Conservation (phyloP, 352 stramenopile genomes). For the Pythium aristosporum region DNA sequence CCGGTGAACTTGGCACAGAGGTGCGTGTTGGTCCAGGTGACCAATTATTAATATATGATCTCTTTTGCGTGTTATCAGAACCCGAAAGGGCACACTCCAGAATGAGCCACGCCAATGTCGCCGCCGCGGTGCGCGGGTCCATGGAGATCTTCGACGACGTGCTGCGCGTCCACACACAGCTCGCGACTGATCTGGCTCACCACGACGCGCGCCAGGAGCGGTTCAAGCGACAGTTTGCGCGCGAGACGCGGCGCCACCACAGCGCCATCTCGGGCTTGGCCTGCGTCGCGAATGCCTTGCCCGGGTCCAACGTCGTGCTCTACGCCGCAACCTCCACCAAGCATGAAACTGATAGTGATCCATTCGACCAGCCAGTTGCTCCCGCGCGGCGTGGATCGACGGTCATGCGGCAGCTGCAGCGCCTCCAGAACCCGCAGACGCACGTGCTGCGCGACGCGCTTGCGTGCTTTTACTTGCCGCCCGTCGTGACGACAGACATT, state of each 20-base stretch:
- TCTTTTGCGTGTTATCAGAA: no score
- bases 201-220: no score
- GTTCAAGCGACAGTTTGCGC: slow-evolving; percentile 28
- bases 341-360: not conserved
- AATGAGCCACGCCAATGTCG: no score
- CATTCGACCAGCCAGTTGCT: not conserved
- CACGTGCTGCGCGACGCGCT: slow-evolving; percentile 30
- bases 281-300: not conserved
- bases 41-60: no score
- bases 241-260: slow-evolving; percentile 48
- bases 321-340: slow-evolving; percentile 29
- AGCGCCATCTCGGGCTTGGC: slow-evolving; percentile 14
- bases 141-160: no score
- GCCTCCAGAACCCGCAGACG: slow-evolving; percentile 15
- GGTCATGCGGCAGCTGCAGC: slow-evolving; percentile 17
- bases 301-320: slow-evolving; percentile 27
- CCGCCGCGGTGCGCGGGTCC: no score
- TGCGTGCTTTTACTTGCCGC: slow-evolving; percentile 46
- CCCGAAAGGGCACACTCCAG: no score
- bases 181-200: no score
- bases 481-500: slow-evolving; percentile 45
- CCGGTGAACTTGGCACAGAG: slow-evolving; percentile 50
- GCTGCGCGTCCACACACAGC: not conserved
- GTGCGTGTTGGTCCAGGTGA: no score
- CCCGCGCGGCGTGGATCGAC: slow-evolving; percentile 6